Evolutionary conservation across 2,329 filamentous ascomycete species (phyloP).

Genomic region (Xylariaceae sp.): DNA sequence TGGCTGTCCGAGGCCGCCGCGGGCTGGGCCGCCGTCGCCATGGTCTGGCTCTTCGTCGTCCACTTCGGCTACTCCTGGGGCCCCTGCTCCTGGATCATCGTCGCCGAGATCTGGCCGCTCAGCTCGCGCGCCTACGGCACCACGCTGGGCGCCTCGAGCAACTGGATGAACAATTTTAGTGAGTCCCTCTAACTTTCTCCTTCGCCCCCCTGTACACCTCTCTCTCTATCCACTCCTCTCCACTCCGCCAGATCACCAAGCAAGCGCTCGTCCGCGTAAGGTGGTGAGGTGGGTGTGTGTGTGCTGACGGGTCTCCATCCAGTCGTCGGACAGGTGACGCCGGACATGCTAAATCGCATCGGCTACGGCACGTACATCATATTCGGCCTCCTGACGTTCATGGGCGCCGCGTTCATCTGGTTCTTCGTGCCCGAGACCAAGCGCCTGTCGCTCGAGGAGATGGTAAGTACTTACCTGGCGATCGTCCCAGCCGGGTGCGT

Average conservation of each 20-base stretch:
- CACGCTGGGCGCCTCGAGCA: constrained; percentile 57
- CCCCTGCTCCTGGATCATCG: constrained; percentile 66
- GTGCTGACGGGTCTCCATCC: constrained; percentile 25
- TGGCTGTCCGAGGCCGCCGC: constrained; percentile 52
- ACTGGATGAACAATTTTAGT: constrained; percentile 52
- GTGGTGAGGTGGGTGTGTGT: too few species aligned
- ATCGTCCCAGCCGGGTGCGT: too few species aligned
- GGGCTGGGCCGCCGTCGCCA: constrained; percentile 60
- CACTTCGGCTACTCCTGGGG: constrained; percentile 73
- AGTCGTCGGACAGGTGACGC: constrained; percentile 61
- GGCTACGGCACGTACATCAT: constrained; percentile 66
- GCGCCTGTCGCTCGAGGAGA: constrained; percentile 55
- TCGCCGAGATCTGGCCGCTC: constrained; percentile 68
- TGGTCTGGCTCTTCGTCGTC: constrained; percentile 69
- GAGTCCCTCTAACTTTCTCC: constrained; percentile 4
- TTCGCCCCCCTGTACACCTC: too few species aligned
- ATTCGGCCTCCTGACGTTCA: constrained; percentile 57
- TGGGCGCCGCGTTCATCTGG: constrained; percentile 55
- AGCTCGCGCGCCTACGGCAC: constrained; percentile 64
- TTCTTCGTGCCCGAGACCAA: constrained; percentile 59
- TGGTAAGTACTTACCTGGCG: too few species aligned
- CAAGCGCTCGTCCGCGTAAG: too few species aligned
- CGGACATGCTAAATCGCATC: constrained; percentile 57
- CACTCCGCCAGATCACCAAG: too few species aligned
- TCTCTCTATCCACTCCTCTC: neutral